These are phyloP conservation scores for Camelina laxa DNA, from an alignment of 345 rosid species.

Conservation along the genomic window DNA sequence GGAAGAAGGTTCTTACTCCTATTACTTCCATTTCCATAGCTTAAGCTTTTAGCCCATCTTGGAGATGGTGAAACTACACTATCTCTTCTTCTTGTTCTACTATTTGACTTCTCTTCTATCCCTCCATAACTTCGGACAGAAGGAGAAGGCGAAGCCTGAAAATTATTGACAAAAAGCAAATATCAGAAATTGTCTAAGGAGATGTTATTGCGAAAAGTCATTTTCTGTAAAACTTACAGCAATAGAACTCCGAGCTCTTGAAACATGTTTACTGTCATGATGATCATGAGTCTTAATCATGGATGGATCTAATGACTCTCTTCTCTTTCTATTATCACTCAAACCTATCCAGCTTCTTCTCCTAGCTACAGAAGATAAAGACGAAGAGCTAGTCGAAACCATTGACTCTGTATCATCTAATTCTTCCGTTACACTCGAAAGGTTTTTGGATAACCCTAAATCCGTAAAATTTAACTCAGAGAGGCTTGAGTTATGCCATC, in stretches of 20 bases:
- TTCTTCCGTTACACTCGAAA: conserved; percentile 32
- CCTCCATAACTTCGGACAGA: conserved; percentile 37
- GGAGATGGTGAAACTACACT: conserved; percentile 28
- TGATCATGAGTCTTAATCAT: conserved; percentile 43
- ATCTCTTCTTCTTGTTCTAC: conserved; percentile 45
- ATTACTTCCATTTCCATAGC: conserved; percentile 36
- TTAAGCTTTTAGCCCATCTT: conserved; percentile 42
- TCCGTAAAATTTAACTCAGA: conserved; percentile 34
- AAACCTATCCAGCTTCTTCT: conserved; percentile 57
- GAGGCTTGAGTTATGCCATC: conserved; percentile 39
- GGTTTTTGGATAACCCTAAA: conserved; percentile 30
- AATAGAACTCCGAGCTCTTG: conserved; percentile 20
- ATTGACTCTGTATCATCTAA: conserved; percentile 55
- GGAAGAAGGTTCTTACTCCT: conserved; percentile 36
- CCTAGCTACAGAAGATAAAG: conserved; percentile 36
- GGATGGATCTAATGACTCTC: conserved; percentile 42
- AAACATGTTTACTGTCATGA: conserved; percentile 41
- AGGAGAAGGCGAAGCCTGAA: conserved; percentile 47
- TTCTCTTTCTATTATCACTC: conserved; percentile 34
- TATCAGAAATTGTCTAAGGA: background rate
- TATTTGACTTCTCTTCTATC: conserved; percentile 45
- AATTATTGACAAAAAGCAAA: background rate
- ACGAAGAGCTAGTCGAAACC: conserved; percentile 35
- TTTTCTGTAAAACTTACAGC: conserved; percentile 39
- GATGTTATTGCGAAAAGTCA: background rate